A percentile compares a stretch with the other conserved stretches of the same genome.
phyloP scores from a whole-genome alignment of 2,329 filamentous ascomycete species.

The Cylindrodendrum hubeiense region DNA sequence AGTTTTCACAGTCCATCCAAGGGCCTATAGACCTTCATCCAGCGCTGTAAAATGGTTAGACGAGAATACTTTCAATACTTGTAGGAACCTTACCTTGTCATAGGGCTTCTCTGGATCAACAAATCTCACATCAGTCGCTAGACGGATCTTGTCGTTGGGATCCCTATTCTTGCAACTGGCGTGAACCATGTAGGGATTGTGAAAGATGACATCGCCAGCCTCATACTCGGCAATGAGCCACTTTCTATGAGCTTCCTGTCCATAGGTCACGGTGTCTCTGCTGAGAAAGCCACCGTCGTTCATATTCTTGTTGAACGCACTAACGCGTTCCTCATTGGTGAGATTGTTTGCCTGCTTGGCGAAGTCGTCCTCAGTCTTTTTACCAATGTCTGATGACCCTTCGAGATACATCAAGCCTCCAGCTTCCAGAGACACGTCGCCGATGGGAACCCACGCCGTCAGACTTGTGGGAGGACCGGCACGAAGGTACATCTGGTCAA shows the following conservation, averaged over 20 bases:
- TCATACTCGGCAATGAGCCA: conserved; percentile 32
- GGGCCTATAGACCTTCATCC: conserved; percentile 20
- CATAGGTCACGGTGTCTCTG: conserved; percentile 25
- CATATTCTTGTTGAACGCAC: conserved; percentile 32
- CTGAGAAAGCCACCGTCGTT: conserved; percentile 29
- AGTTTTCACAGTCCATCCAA: conserved; percentile 14
- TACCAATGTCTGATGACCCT: conserved; percentile 25
- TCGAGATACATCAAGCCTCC: conserved; percentile 22
- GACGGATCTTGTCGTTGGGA: conserved; percentile 21
- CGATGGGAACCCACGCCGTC: conserved; percentile 18
- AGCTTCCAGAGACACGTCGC: conserved; percentile 11
- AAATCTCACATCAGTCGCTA: conserved; percentile 25
- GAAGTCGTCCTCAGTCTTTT: conserved; percentile 29
- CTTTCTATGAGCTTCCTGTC: conserved; percentile 22
- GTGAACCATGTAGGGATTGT: conserved; percentile 30
- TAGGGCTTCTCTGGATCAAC: conserved; percentile 18
- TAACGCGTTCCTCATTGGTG: conserved; percentile 23
- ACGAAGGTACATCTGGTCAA: conserved; percentile 25
- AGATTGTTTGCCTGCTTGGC: conserved; percentile 18
- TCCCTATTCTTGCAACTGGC: conserved; percentile 29
- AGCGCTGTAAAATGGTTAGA: conserved; percentile 1
- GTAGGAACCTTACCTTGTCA: conserved; percentile 3
- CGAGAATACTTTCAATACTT: not conserved
- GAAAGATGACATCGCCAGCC: conserved; percentile 29
- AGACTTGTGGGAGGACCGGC: conserved; percentile 16